A percentile compares a stretch with the other conserved stretches of the same genome.
Conservation (phyloP, 139 green algal species). For the Chlamydomonas incerta region DNA sequence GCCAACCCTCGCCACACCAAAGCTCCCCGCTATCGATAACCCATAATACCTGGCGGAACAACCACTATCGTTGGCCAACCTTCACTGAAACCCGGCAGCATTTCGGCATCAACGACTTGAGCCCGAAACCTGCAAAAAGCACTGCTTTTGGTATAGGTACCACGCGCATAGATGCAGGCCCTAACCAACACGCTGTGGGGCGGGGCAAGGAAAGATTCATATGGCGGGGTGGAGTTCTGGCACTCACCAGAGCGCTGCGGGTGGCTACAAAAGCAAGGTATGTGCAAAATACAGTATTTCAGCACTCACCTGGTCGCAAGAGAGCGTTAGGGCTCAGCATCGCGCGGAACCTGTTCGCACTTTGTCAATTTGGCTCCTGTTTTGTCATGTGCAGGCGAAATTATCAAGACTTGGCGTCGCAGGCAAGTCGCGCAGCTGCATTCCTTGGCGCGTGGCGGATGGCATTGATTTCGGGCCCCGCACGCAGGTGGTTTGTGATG, state of each 20-base stretch:
- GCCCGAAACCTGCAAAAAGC: too few species aligned
- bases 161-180: constrained; percentile 58
- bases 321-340: too few species aligned
- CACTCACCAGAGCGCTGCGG: constrained; percentile 84
- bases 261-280: constrained; percentile 97
- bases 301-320: background rate
- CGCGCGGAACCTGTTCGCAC: background rate
- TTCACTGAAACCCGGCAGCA: too few species aligned
- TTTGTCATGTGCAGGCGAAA: constrained; percentile 81
- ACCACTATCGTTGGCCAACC: too few species aligned
- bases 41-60: too few species aligned
- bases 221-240: constrained; percentile 89
- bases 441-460: background rate
- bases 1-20: too few species aligned
- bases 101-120: too few species aligned
- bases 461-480: background rate
- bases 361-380: background rate
- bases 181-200: constrained; percentile 8
- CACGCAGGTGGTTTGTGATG: constrained; percentile 94
- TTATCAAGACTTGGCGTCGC: constrained; percentile 95
- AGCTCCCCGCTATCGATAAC: too few species aligned
- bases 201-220: constrained; percentile 36
- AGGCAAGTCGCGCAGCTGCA: constrained; percentile 53
- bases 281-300: background rate
- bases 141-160: too few species aligned